Evolutionary conservation across 495 filamentous ascomycete species (phyloP), one percentile per base, ranked within the genome.

Genomic region (Tuber magnatum): DNA sequence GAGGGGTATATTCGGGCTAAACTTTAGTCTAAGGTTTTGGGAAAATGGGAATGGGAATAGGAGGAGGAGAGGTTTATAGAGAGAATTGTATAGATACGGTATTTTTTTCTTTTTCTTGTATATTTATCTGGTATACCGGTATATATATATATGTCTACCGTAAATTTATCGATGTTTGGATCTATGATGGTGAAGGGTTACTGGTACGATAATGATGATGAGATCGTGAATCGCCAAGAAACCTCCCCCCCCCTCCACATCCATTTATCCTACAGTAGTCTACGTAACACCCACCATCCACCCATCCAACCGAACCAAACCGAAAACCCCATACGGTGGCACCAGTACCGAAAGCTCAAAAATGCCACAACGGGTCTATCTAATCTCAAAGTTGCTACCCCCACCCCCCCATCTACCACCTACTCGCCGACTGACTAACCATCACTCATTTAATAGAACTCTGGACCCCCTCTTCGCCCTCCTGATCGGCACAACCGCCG

Each of bases 401-500:
- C 22, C 46, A 32, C 8, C 38, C 69, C 38, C 24, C 48, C 5
- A 35, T 39, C 9, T 2, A 28, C 28, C 0, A 35, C 3, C 18
- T 4, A 20, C n/a, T 28, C 14, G 20, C n/a, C 20, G 10, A 8
- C 24, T 44, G 38, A 46, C 16, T 4, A 20, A 20, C 22, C 46
- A 9, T 20, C 24, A 24, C 46, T 51, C 24, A n/a, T 51, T 51
- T 12, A 24, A 24, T 76, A 94, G 93, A 83, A 80, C 88, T 70
- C 89, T 88, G 35, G 95, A 99, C 81, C 95, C 94, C 32, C 80
- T 97, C 77, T 99, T 97, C 82, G 95, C 93, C 61, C 76, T 97
- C 61, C 83, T 88, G 71, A 94, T 97, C 81, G 95, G 91, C 18
- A 71, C 88, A 22, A 85, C 87, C 35, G 91, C 91, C 2, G 89